Base-by-base conservation (phyloP, 2,329 filamentous ascomycete species). In the Neofusicoccum parvum region DNA sequence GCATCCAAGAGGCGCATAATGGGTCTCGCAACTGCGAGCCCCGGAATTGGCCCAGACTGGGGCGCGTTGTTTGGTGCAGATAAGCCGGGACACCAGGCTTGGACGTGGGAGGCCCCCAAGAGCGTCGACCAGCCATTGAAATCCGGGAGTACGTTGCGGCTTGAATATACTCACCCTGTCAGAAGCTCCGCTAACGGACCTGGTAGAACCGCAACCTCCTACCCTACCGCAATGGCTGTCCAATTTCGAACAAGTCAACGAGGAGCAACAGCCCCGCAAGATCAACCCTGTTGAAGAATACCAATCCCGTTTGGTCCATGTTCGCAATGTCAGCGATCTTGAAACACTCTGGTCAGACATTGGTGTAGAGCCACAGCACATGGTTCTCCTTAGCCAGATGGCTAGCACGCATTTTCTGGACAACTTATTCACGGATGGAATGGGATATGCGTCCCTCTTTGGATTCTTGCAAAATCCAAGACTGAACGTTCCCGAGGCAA, bases 1-100 rank as follows among this genome's bases (percentile, higher is more conserved):
- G 78, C 83, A 51, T 79, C 85, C 2, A 87, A 82, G 74, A 80
- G 87, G 64, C 81, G 82, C 62, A 87, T 88, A 77, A 85, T 80
- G 62, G 80, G 78, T 17, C 71, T 83, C 11, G 80, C 82, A 39
- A 74, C 77, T 10, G 46, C 27, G 15, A 37, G 58, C 15, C 45
- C 63, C 37, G 41, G 17, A 39, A 36, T 32, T 49, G 63, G 50
- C 6, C 63, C 51, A 23, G 53, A 51, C 41, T 49, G 49, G 23
- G 63, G 63, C n/a, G 63, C 45, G 5, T n/a, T 65, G 43, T 65
- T 65, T 36, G 63, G 63, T 34, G 9, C 45, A 36, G 63, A 62
- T 14, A 50, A 48, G 34, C 34, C 41, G 36, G 9, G 12, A 5
- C 20, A 56, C 14, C 50, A 64, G 14, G 23, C 51, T 12, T 65